Base-by-base conservation (phyloP, 2,329 filamentous ascomycete genomes). In the Leptographium lundbergii region DNA sequence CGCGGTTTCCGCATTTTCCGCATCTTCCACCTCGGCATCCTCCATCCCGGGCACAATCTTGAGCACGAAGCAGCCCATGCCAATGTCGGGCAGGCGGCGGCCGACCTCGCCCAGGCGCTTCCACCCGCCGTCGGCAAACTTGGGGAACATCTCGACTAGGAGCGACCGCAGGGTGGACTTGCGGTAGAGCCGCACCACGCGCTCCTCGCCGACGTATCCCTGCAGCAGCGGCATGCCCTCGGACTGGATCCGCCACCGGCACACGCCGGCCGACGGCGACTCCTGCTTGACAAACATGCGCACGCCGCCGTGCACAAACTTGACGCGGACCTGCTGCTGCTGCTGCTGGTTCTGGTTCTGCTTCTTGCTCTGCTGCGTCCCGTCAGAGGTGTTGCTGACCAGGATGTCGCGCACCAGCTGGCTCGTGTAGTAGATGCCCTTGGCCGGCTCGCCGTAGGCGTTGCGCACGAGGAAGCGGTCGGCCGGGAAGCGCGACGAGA, bases 281-380 rank as follows among this genome's bases (percentile, higher is more conserved):
- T 96, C 91, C 72, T 97, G 92, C 77, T 95, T 96, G 78, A 97
- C 94, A 71, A 95, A 99, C 90, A 97, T 97, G 75, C 95, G 95
- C 39, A 99, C 91, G 63, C 94, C 94, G 56, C 88, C 92, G 73
- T 99, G 94, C 56, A 99, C 88, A 69, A 99, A 96, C 71, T 94
- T 95, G 72, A 97, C 86, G 54, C 60, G 59, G n/a, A 50, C 25
- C 59, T 61, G 55, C 56, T 51, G 57, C 50, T 56, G 56, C 27
- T 42, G 50, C 29, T 54, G 58, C 51, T 42, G 57, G n/a, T n/a
- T n/a, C 36, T 34, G 54, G 56, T 60, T 50, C 57, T 34, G 54
- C 57, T 60, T 51, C 54, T 45, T 45, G 14, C 34, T 42, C 27
- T 56, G 56, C 56, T 55, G 58, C n/a, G 52, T 24, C 53, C 91